Evolutionary conservation across 805 yeast species (phyloP).

Genomic region (Kluyveromyces lactis): DNA sequence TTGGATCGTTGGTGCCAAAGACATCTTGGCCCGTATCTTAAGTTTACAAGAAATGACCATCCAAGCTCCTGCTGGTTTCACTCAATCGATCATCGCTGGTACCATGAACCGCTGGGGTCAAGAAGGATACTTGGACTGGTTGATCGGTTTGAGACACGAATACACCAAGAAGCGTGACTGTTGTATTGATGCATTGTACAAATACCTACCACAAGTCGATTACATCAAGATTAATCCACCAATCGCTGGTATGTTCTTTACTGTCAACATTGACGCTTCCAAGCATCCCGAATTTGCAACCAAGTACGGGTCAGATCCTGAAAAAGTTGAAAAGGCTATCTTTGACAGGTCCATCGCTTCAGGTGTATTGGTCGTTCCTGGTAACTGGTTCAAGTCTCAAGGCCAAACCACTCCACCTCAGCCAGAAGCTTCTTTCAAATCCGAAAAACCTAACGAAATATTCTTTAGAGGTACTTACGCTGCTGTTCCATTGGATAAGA

Average conservation of each 20-base stretch:
- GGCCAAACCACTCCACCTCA: constrained; percentile 56
- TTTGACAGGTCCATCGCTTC: constrained; percentile 51
- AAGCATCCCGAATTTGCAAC: constrained; percentile 68
- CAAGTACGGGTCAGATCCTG: constrained; percentile 49
- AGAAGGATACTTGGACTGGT: constrained; percentile 81
- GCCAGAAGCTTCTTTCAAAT: constrained; percentile 34
- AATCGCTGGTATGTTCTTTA: constrained; percentile 83
- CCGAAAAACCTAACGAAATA: constrained; percentile 38
- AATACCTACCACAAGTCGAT: constrained; percentile 35
- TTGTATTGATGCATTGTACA: constrained; percentile 66
- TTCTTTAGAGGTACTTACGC: constrained; percentile 88
- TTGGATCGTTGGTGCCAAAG: constrained; percentile 73
- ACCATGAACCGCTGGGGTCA: constrained; percentile 85
- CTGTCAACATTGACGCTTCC: constrained; percentile 63
- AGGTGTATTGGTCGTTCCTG: constrained; percentile 73
- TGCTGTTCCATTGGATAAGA: constrained; percentile 64
- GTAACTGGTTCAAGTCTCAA: constrained; percentile 64
- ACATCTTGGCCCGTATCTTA: constrained; percentile 53
- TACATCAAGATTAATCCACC: constrained; percentile 45
- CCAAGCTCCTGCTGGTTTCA: constrained; percentile 75
- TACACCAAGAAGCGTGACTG: constrained; percentile 85
- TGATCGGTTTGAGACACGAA: constrained; percentile 71
- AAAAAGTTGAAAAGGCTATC: constrained; percentile 53
- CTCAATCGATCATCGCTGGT: constrained; percentile 64
- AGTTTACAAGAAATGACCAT: constrained; percentile 74